Evolutionary conservation across 106 monocot species (phyloP), one percentile per base, ranked within the genome.

Genomic region (Dioscorea dumetorum): DNA sequence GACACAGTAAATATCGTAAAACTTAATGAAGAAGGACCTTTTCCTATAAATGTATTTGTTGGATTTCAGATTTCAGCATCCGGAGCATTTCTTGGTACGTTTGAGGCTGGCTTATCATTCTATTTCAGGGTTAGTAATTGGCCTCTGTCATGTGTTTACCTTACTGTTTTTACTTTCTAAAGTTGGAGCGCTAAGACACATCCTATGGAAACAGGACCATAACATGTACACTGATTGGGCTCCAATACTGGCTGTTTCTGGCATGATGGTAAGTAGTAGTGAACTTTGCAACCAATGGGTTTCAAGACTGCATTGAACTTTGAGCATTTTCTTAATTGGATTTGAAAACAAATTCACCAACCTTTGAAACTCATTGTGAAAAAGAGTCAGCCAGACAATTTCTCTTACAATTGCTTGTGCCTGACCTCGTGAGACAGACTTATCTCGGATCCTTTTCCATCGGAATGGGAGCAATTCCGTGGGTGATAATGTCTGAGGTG

Each of bases 401-500:
- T 8, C 60, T 22, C 60, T 4, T 50, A 13, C 19, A 22, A 54
- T 23, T 54, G 24, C 14, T 28, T 8, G 20, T 62, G 71, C 24
- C 58, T 28, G 28, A 28, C 28, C 3, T 28, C 28, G 3, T 28
- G 28, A 28, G 28, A 68, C 57, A 94, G 90, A 73, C 84, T 5
- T 94, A 74, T 57, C 33, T 67, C 1, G 90, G 76, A 13, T 75
- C 76, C 57, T 94, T 77, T 66, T 90, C 94, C 28, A 61, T 94
- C 13, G 90, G 94, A 56, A 83, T 95, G 85, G 94, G 94, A 73
- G 83, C 81, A 28, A 67, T 94, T 77, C 94, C 94, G 32, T 94
- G 94, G 94, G 85, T 94, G 60, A 88, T 94, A 14, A 94, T 94
- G 94, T 94, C 94, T 50, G 94, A 94, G 88, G 91, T 95, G 80